Conservation (phyloP, 176 grass and related monocot species). For the Puccinellia tenuiflora region DNA sequence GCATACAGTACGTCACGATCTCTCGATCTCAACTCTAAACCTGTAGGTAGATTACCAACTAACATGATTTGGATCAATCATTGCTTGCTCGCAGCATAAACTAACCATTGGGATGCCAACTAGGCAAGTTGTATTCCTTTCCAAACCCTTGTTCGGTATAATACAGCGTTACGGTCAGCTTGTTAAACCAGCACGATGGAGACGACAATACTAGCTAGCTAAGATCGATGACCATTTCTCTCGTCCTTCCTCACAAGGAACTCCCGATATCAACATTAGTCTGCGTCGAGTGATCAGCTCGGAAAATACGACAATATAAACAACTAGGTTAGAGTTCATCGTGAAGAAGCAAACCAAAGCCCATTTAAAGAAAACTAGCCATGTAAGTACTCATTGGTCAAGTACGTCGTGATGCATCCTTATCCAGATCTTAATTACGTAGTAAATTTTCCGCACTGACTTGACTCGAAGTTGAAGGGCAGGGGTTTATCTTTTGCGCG, state of each 20-base stretch:
- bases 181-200: background rate
- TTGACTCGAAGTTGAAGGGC: background rate
- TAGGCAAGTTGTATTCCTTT: background rate
- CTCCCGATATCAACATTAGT: background rate
- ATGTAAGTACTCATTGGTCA: background rate
- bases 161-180: background rate
- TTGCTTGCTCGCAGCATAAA: background rate
- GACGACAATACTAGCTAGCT: background rate
- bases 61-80: background rate
- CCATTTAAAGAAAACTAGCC: background rate
- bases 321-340: background rate
- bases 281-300: background rate
- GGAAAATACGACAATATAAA: background rate
- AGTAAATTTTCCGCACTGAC: background rate
- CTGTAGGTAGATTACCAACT: background rate
- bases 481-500: no score
- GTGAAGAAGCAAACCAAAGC: background rate
- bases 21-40: background rate
- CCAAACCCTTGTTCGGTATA: background rate
- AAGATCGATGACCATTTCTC: conserved; percentile 12
- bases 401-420: background rate
- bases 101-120: background rate
- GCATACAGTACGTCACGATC: background rate
- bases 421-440: background rate
- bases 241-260: conserved; percentile 22